A percentile compares a stretch with the other conserved stretches of the same genome.
Evolutionary conservation across 2,329 filamentous ascomycete species (phyloP).

Genomic region (Phialocephala sp.): DNA sequence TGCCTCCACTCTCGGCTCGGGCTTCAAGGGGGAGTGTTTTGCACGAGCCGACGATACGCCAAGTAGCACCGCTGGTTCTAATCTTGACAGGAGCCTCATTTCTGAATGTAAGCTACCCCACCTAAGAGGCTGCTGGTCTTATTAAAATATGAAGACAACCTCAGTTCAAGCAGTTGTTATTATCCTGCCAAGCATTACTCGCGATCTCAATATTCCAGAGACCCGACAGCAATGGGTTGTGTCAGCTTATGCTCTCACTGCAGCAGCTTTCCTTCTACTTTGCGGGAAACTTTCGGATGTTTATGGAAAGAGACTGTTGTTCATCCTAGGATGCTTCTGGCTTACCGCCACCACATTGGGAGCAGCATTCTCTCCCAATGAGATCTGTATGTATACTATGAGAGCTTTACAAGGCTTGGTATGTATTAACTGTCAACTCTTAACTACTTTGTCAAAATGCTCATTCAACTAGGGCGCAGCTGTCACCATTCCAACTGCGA

Average conservation of each 20-base stretch:
- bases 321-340: slow-evolving; percentile 60
- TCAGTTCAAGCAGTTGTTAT: slow-evolving; percentile 65
- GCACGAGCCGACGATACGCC: slow-evolving; percentile 34
- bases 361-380: slow-evolving; percentile 68
- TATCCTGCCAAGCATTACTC: slow-evolving; percentile 47
- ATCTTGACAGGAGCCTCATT: slow-evolving; percentile 38
- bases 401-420: slow-evolving; percentile 69
- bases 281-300: slow-evolving; percentile 57
- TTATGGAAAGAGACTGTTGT: slow-evolving; percentile 53
- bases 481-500: slow-evolving; percentile 72
- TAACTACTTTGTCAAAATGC: not conserved
- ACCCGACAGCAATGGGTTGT: slow-evolving; percentile 43
- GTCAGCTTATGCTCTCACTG: slow-evolving; percentile 48
- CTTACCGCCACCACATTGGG: slow-evolving; percentile 62
- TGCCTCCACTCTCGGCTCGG: slow-evolving; percentile 14
- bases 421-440: slow-evolving; percentile 22
- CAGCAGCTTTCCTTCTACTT: slow-evolving; percentile 55
- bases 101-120: slow-evolving; percentile 32
- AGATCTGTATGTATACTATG: slow-evolving; percentile 71
- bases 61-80: slow-evolving; percentile 37
- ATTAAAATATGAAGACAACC: slow-evolving; percentile 51
- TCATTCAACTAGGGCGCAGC: slow-evolving; percentile 48
- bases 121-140: not conserved
- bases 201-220: slow-evolving; percentile 39
- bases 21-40: slow-evolving; percentile 21